Evolutionary conservation across 306 rosid genomes (phyloP).

Genomic region (Medicago lupulina): DNA sequence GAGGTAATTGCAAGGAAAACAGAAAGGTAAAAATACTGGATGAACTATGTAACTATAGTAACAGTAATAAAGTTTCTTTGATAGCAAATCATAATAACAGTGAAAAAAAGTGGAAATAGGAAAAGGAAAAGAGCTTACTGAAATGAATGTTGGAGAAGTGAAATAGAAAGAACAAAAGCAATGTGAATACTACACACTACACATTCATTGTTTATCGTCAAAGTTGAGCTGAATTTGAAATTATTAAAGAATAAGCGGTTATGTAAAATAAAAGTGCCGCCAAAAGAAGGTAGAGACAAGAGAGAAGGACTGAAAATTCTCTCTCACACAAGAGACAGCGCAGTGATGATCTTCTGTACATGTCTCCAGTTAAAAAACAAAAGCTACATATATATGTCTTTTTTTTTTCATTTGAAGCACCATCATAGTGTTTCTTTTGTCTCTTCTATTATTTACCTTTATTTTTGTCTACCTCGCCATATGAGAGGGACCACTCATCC

Average conservation of each 20-base stretch:
- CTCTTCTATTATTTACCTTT: background rate
- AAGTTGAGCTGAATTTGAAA: background rate
- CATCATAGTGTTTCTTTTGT: constrained; percentile 25
- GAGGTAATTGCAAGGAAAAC: background rate
- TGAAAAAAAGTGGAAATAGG: background rate
- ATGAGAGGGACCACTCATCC: constrained; percentile 12
- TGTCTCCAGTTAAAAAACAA: background rate
- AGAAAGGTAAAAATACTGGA: background rate
- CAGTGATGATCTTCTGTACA: constrained; percentile 35
- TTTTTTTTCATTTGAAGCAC: constrained; percentile 10
- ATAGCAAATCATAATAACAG: constrained; percentile 39
- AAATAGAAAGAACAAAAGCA: background rate
- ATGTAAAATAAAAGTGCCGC: constrained; percentile 4
- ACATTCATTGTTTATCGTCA: background rate
- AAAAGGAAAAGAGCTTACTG: constrained; percentile 64
- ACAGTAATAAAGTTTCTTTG: constrained; percentile 20
- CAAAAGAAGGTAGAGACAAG: background rate
- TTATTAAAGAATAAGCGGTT: constrained; percentile 5
- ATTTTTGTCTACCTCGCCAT: background rate
- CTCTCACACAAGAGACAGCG: constrained; percentile 48
- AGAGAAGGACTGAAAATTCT: constrained; percentile 8
- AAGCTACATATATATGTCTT: background rate
- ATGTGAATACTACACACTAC: background rate
- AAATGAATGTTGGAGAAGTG: constrained; percentile 68
- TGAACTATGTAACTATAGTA: background rate